Conservation (phyloP, 495 filamentous ascomycete species). For the Penicillium subrubescens region DNA sequence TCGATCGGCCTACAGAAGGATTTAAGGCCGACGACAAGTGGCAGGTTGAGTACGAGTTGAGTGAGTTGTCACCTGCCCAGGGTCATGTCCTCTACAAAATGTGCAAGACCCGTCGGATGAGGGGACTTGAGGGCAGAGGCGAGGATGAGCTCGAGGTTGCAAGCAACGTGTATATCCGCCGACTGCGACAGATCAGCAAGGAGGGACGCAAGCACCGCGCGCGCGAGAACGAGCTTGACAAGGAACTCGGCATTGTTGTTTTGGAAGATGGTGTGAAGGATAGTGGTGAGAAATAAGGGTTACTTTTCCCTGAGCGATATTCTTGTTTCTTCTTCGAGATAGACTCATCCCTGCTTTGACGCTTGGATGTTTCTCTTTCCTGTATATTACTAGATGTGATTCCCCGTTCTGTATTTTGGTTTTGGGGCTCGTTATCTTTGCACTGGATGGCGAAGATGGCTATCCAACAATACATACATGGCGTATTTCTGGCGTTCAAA, state of each 20-base stretch:
- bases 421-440: not conserved
- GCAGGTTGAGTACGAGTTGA: constrained; percentile 74
- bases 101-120: constrained; percentile 53
- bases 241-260: constrained; percentile 32
- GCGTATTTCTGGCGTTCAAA: not conserved
- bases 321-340: not conserved
- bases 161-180: constrained; percentile 40
- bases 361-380: not conserved
- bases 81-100: constrained; percentile 52
- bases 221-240: constrained; percentile 51
- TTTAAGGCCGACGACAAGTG: constrained; percentile 60
- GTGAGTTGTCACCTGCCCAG: constrained; percentile 47
- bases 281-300: not conserved
- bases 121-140: constrained; percentile 39
- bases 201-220: constrained; percentile 52
- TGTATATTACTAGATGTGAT: constrained; percentile 24
- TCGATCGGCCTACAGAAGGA: constrained; percentile 56
- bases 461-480: constrained; percentile 2
- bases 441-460: constrained; percentile 2
- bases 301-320: not conserved
- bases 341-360: not conserved
- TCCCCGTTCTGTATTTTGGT: constrained; percentile 9
- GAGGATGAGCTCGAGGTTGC: constrained; percentile 37
- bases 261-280: constrained; percentile 22
- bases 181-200: constrained; percentile 44